Conservation (phyloP, 164 flowering plant genomes). For the Stephania cephalantha region DNA sequence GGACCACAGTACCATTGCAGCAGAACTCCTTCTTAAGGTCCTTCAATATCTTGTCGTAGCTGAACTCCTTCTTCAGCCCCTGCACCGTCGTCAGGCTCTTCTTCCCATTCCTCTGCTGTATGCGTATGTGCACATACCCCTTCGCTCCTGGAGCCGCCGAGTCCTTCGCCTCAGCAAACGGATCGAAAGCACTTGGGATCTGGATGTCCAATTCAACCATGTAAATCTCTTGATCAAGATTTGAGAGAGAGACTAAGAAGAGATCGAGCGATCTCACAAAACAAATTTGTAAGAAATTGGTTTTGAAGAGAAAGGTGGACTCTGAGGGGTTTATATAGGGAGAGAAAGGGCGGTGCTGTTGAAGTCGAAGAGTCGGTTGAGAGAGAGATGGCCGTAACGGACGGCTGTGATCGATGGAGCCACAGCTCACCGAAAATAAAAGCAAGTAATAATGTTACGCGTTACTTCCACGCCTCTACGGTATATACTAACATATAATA, state of each 20-base stretch:
- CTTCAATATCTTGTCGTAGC: conserved; percentile 69
- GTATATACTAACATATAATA: too few relatives aligned
- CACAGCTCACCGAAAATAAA: not conserved
- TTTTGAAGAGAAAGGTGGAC: not conserved
- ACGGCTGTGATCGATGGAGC: not conserved
- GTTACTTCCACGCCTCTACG: not conserved
- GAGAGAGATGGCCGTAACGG: not conserved
- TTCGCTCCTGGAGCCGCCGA: conserved; percentile 37
- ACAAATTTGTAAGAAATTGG: not conserved
- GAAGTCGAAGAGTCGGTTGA: not conserved
- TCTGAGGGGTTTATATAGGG: not conserved
- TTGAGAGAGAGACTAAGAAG: not conserved
- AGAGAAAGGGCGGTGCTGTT: not conserved
- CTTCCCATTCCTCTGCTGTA: conserved; percentile 79
- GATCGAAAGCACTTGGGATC: conserved; percentile 41
- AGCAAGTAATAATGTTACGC: not conserved
- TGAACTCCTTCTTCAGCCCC: conserved; percentile 52
- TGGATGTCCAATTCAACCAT: conserved; percentile 41
- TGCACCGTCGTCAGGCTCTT: conserved; percentile 74
- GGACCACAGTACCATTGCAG: conserved; percentile 74
- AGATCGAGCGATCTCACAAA: not conserved
- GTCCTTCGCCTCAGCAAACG: conserved; percentile 62
- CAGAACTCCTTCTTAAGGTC: conserved; percentile 66
- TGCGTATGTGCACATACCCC: conserved; percentile 73
- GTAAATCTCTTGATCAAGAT: conserved; percentile 11